phyloP scores from a whole-genome alignment of 306 rosid genomes.

The Abrus pulchellus region DNA sequence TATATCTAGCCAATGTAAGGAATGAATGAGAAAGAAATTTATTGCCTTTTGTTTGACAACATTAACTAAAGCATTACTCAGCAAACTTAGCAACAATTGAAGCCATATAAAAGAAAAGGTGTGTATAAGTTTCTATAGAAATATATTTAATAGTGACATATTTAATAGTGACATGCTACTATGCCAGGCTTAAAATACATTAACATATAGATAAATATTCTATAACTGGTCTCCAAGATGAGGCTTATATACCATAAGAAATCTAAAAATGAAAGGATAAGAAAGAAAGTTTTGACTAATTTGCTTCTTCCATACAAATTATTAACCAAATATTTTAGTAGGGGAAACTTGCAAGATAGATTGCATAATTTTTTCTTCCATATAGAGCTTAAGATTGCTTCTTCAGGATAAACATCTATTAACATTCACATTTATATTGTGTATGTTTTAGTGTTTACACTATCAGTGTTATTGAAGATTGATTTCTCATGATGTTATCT shows the following conservation, averaged over 20 bases:
- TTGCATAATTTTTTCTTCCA: slow-evolving; percentile 48
- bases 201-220: slow-evolving; percentile 30
- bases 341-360: slow-evolving; percentile 67
- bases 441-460: slow-evolving; percentile 36
- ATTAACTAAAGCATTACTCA: slow-evolving; percentile 44
- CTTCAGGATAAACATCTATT: slow-evolving; percentile 57
- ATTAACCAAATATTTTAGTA: slow-evolving; percentile 40
- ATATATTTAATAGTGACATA: slow-evolving; percentile 29
- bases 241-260: slow-evolving; percentile 42
- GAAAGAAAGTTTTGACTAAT: slow-evolving; percentile 23
- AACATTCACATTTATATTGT: slow-evolving; percentile 32
- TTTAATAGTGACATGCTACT: slow-evolving; percentile 7
- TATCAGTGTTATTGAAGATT: slow-evolving; percentile 6
- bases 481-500: slow-evolving; percentile 13
- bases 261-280: slow-evolving; percentile 35
- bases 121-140: slow-evolving; percentile 31
- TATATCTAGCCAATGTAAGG: not conserved
- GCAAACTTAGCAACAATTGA: slow-evolving; percentile 48
- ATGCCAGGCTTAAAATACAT: slow-evolving; percentile 17
- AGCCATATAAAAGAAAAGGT: slow-evolving; percentile 45
- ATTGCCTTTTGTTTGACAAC: slow-evolving; percentile 58
- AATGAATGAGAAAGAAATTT: slow-evolving; percentile 6
- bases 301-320: slow-evolving; percentile 41
- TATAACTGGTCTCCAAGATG: slow-evolving; percentile 38
- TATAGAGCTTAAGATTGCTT: slow-evolving; percentile 59